Evolutionary conservation across 139 green algal species (phyloP), one percentile per base, ranked within the genome.

Genomic region (Picochlorum sp.): DNA sequence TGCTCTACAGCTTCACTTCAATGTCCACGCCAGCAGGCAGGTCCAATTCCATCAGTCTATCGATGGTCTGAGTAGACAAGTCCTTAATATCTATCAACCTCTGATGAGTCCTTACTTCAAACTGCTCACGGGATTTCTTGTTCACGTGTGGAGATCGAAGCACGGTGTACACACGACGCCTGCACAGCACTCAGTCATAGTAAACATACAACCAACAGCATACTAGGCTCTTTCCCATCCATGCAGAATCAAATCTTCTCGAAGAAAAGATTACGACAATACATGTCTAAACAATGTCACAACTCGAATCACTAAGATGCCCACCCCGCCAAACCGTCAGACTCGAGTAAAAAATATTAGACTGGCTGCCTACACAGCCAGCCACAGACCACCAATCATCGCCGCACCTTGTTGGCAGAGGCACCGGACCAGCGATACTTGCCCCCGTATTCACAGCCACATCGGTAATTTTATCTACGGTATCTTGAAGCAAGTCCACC

Each of bases 91-190:
- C 85, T 43, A 94, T 75, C 28, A 94, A 56, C 13, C 85, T 66
- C 30, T 76, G 60, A 75, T 92, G 85, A 7, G 76, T 88, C 6
- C 78, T 50, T 9, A 71, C 74, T 71, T 94, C 81, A 77, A 94
- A 94, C 64, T 94, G 85, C 69, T 94, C 85, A 9, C 83, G 74
- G 2, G 74, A 79, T 51, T 92, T 75, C 75, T 94, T 94, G 83
- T 94, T 89, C 20, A 93, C 85, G 71, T 94, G 85, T 14, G 85
- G 85, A 12, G 81, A 90, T 26, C 76, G 67, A 32, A 94, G 63
- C 26, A 94, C 75, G 47, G 72, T 86, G 62, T 81, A 94, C 0
- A 74, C 60, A 28, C 62, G 56, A 14, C 53, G 47, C 13, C 65
- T 73, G 55, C 41, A 61, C 3, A 12, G n/a, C n/a, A n/a, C n/a